Conservation (phyloP, 208 protist genomes). For the Endotrypanum monterogeii region DNA sequence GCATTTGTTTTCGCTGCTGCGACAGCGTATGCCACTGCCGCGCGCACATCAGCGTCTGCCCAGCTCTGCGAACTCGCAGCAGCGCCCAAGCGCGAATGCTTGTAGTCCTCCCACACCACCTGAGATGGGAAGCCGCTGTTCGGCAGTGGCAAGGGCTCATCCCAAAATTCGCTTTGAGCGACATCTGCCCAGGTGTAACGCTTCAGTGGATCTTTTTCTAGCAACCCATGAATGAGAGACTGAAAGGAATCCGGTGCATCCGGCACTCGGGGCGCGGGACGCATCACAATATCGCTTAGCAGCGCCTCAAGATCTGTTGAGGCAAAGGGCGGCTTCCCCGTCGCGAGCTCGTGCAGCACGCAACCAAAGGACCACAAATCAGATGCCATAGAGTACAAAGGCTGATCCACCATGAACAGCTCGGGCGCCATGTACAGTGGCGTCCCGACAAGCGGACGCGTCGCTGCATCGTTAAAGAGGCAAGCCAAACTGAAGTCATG, state of each 20-base stretch:
- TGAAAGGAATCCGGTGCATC: conserved; percentile 64
- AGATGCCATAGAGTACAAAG: conserved; percentile 82
- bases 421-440: conserved; percentile 95
- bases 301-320: conserved; percentile 90
- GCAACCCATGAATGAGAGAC: conserved; percentile 56
- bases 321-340: conserved; percentile 93
- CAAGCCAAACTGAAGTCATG: conserved; percentile 92
- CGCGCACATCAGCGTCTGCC: conserved; percentile 33
- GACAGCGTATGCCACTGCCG: conserved; percentile 35
- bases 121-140: conserved; percentile 47
- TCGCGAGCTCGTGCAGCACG: conserved; percentile 92
- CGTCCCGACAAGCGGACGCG: conserved; percentile 66
- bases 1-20: conserved; percentile 39
- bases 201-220: conserved; percentile 84
- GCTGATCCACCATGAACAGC: conserved; percentile 72
- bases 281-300: conserved; percentile 88
- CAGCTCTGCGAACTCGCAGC: conserved; percentile 14
- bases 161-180: conserved; percentile 79
- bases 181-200: conserved; percentile 85
- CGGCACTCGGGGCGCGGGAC: conserved; percentile 33
- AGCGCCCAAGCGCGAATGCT: conserved; percentile 7
- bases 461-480: conserved; percentile 44
- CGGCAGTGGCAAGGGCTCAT: conserved; percentile 44
- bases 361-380: conserved; percentile 96
- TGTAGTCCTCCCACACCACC: conserved; percentile 66